phyloP scores from a whole-genome alignment of 2,329 filamentous ascomycete genomes.

The Pseudomassariella vexata region DNA sequence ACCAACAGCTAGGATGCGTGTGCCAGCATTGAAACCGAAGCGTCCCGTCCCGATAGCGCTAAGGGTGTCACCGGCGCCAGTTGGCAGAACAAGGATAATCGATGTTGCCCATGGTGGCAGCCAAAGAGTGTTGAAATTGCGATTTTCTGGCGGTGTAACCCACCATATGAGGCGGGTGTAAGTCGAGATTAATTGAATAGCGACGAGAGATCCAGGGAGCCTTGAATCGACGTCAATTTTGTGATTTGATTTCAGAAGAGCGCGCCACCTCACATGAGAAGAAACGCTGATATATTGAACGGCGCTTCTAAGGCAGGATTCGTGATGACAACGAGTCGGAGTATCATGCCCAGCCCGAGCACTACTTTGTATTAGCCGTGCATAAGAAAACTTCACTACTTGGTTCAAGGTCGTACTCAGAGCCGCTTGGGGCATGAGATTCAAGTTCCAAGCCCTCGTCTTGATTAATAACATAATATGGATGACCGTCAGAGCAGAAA shows the following conservation, averaged over 20 bases:
- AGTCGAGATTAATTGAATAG: background rate
- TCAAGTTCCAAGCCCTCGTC: background rate
- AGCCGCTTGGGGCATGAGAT: background rate
- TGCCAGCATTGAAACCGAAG: too few relatives aligned
- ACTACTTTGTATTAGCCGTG: background rate
- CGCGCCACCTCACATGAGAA: background rate
- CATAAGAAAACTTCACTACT: background rate
- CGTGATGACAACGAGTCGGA: background rate
- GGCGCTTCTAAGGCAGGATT: background rate
- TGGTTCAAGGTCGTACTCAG: background rate
- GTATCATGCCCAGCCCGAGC: background rate
- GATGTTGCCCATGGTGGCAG: background rate
- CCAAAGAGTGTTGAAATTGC: background rate
- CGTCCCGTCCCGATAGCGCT: too few relatives aligned
- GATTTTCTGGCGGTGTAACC: background rate
- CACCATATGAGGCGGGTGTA: background rate
- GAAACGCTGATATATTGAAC: background rate
- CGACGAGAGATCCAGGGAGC: background rate
- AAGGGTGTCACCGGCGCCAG: too few relatives aligned
- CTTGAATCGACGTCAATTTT: background rate
- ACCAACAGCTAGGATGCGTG: background rate
- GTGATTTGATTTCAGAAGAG: background rate
- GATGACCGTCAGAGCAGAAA: background rate
- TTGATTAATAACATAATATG: background rate
- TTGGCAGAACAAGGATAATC: too few relatives aligned